phyloP scores from a whole-genome alignment of 805 yeast genomes.

The Cyberlindnera mrakii region DNA sequence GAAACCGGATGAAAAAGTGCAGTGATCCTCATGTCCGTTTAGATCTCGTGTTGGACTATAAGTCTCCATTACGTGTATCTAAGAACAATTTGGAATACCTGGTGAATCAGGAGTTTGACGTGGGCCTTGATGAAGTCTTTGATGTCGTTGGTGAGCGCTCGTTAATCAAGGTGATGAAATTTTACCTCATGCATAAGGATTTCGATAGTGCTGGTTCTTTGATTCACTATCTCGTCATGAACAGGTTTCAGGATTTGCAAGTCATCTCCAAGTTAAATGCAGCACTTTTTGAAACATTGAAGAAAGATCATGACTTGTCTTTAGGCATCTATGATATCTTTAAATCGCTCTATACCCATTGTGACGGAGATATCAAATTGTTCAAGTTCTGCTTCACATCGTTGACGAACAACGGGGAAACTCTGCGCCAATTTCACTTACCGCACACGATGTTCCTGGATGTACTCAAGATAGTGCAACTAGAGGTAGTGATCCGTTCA shows the following conservation, averaged over 20 bases:
- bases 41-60: constrained; percentile 6
- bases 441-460: constrained; percentile 8
- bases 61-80: constrained; percentile 8
- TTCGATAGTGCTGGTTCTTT: constrained; percentile 9
- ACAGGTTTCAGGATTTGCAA: constrained; percentile 2
- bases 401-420: constrained; percentile 7
- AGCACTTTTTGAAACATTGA: constrained; percentile 5
- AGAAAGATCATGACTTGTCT: constrained; percentile 10
- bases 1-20: not conserved
- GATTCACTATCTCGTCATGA: constrained; percentile 3
- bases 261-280: constrained; percentile 6
- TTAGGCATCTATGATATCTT: constrained; percentile 12
- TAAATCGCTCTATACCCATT: constrained; percentile 6
- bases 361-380: constrained; percentile 8
- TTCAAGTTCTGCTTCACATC: constrained; percentile 10
- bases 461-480: constrained; percentile 9
- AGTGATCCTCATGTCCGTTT: constrained; percentile 18
- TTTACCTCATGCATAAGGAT: constrained; percentile 6
- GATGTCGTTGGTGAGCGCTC: constrained; percentile 9
- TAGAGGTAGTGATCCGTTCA: constrained; percentile 9
- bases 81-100: not conserved
- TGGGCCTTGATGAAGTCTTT: not conserved
- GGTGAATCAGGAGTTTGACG: constrained; percentile 6
- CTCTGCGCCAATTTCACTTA: constrained; percentile 1
- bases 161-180: constrained; percentile 6